A percentile compares a stretch with the other conserved stretches of the same genome.
Evolutionary conservation across 2,329 filamentous ascomycete species (phyloP).

Genomic region (Trichoderma koningii): DNA sequence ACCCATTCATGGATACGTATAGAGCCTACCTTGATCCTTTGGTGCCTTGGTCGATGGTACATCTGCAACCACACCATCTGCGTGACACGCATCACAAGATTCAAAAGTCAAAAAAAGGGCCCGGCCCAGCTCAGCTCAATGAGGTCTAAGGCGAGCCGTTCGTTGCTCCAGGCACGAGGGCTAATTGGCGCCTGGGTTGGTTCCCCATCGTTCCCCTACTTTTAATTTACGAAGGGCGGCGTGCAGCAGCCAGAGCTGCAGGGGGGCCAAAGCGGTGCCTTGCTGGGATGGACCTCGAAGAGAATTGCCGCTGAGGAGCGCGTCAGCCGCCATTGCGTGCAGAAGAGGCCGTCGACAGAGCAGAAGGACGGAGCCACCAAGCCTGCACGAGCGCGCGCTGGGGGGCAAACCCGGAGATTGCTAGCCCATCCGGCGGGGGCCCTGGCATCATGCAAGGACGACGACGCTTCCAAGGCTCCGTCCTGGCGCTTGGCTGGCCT

Average conservation of each 20-base stretch:
- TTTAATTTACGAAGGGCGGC: conserved; percentile 26
- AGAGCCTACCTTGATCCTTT: too few relatives aligned
- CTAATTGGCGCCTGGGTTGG: conserved; percentile 15
- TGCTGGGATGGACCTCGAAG: conserved; percentile 23
- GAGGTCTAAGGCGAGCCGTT: conserved; percentile 13
- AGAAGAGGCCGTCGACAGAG: background rate
- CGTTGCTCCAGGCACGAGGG: conserved; percentile 7
- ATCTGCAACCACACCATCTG: conserved; percentile 19
- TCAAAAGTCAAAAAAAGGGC: background rate
- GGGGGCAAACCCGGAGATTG: conserved; percentile 16
- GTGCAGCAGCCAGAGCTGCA: conserved; percentile 21
- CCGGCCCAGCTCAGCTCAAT: conserved; percentile 1
- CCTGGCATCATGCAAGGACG: conserved; percentile 16
- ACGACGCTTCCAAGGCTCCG: background rate
- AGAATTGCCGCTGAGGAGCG: conserved; percentile 24
- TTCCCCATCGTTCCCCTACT: conserved; percentile 22
- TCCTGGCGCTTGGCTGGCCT: conserved; percentile 4
- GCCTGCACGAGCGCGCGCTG: background rate
- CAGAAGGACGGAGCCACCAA: background rate
- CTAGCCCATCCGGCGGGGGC: background rate
- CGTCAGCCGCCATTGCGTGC: conserved; percentile 20
- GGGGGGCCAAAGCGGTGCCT: conserved; percentile 16
- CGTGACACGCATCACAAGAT: conserved; percentile 22
- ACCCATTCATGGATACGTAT: too few relatives aligned
- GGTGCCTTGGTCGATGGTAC: background rate